Conservation (phyloP, 345 rosid species). For the Mallotus nudiflorus region DNA sequence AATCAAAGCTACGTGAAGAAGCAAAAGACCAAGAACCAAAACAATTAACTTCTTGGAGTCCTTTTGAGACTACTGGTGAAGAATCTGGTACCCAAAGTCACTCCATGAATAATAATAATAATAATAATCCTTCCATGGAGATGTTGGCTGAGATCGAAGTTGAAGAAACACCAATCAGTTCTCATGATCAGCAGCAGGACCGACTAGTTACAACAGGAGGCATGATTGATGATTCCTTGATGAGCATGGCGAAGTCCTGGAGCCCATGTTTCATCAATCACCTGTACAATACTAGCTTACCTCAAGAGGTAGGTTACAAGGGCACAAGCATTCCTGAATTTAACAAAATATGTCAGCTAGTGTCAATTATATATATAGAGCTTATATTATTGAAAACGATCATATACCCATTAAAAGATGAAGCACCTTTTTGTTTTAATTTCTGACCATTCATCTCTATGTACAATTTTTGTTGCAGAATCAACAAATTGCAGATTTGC, state of each 20-base stretch:
- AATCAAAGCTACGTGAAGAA: conserved; percentile 14
- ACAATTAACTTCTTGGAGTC: conserved; percentile 24
- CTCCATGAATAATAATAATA: conserved; percentile 3
- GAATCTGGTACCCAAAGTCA: conserved; percentile 24
- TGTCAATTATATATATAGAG: neutral
- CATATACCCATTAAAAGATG: neutral
- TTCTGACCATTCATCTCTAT: no score
- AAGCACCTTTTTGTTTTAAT: neutral
- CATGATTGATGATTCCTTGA: conserved; percentile 28
- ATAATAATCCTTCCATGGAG: conserved; percentile 8
- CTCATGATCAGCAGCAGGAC: neutral
- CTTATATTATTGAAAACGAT: neutral
- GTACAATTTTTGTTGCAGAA: no score
- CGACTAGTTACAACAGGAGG: conserved; percentile 15
- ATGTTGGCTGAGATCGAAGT: conserved; percentile 6
- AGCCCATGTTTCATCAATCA: conserved; percentile 30
- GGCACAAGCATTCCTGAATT: neutral
- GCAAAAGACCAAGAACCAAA: conserved; percentile 12
- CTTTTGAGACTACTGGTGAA: conserved; percentile 13
- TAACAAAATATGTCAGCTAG: neutral
- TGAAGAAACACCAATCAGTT: conserved; percentile 14
- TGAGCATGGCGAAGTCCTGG: conserved; percentile 35
- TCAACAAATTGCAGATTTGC: conserved; percentile 34
- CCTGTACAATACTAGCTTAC: conserved; percentile 26
- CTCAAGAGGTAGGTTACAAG: conserved; percentile 34